A percentile compares a stretch with the other conserved stretches of the same genome.
phyloP scores from a whole-genome alignment of 1,284 basidiomycete genomes.

The Austroboletus olivaceoglutinosus region DNA sequence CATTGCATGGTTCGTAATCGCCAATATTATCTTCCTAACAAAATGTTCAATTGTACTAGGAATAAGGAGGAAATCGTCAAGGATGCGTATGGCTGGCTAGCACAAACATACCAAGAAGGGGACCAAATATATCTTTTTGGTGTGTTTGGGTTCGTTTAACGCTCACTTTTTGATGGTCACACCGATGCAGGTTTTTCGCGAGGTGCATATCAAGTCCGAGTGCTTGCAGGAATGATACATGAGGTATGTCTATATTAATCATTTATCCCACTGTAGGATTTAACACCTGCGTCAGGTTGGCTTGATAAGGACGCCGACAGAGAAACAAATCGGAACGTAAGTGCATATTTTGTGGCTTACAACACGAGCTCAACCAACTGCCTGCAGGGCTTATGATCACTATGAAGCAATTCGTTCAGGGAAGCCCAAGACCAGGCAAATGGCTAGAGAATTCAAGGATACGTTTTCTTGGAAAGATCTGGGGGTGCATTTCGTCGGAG shows the following conservation, averaged over 20 bases:
- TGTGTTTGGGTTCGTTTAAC: conserved; percentile 5
- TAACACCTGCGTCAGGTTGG: not conserved
- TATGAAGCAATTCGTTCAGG: conserved; percentile 13
- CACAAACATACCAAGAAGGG: conserved; percentile 36
- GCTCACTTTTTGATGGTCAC: not conserved
- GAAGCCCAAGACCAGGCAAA: conserved; percentile 9
- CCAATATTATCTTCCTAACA: not conserved
- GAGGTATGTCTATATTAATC: conserved; percentile 11
- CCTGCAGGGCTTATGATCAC: conserved; percentile 18
- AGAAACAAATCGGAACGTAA: not conserved
- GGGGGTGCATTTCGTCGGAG: conserved; percentile 33
- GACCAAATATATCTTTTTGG: conserved; percentile 46
- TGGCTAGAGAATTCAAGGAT: conserved; percentile 20
- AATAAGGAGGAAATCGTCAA: conserved; percentile 31
- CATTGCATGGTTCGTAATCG: conserved; percentile 23
- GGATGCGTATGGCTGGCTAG: conserved; percentile 42
- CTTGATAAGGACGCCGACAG: not conserved
- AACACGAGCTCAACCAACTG: not conserved
- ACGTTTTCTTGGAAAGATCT: conserved; percentile 20
- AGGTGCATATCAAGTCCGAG: conserved; percentile 36
- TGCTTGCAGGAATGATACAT: conserved; percentile 33
- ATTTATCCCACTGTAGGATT: not conserved
- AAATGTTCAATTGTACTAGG: no score
- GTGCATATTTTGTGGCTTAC: not conserved
- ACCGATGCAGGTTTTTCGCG: conserved; percentile 33